Base-by-base conservation (phyloP, 2,329 filamentous ascomycete species). In the Penicillium sp. region DNA sequence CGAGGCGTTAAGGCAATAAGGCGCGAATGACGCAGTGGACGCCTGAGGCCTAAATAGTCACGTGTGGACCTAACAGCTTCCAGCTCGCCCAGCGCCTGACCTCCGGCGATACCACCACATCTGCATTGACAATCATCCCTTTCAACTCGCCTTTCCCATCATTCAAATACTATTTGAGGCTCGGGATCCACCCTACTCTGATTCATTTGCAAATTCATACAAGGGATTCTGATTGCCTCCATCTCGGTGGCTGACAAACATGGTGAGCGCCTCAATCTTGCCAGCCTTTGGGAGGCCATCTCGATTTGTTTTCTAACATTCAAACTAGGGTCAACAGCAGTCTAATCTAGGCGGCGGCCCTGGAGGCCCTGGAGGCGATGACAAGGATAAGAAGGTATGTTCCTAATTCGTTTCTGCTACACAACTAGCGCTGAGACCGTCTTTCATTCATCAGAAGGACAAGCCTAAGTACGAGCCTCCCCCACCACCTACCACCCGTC, bases 401-500 rank as follows among this genome's bases (percentile, higher is more conserved):
- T 54, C 12, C 13, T 18, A 18, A 18, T 25, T 41, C 16, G 16
- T 34, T 42, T 35, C 15, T 32, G 18, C 18, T 18, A 16, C 27
- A 42, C 23, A 47, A 38, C 18, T 27, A 48, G 34, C 52, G 50
- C 62, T 63, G 37, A 66, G 57, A 56, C 42, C 59, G 52, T 53
- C 39, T 34, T 46, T 53, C 39, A 31, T 48, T 58, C 66, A 54
- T 35, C 69, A 96, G 93, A 97, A 99, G 84, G 93, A 99, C 61
- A 99, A 99, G 87, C 94, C 94, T 73, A 97, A 96, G 89, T 99
- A 99, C 82, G 94, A 99, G 78, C 94, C 94, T 62, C 94, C 94
- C 65, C 94, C 94, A 76, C 88, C 93, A 70, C 94, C 94, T 60
- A 99, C 94, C 60, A 97, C 94, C 64, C 90, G 94, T 74, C 88